phyloP scores from a whole-genome alignment of 2,329 filamentous ascomycete species.

The Ceratocystiopsis sp. region DNA sequence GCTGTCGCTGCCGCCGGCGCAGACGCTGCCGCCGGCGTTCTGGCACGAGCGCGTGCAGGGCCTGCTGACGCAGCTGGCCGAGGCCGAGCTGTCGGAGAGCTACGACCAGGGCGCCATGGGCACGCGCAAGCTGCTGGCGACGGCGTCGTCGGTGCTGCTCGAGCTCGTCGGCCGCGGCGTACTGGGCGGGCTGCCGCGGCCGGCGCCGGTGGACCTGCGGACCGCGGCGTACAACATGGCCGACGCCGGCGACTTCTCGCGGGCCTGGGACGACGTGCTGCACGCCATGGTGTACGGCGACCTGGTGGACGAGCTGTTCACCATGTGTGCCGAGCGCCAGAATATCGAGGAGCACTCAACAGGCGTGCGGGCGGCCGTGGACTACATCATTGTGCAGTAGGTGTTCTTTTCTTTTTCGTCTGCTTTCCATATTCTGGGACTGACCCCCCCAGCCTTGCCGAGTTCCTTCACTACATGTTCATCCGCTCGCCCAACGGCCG shows the following conservation, averaged over 20 bases:
- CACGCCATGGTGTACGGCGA: constrained; percentile 51
- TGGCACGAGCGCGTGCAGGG: constrained; percentile 46
- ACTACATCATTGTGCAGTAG: constrained; percentile 53
- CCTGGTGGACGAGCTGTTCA: constrained; percentile 47
- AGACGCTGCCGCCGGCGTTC: constrained; percentile 44
- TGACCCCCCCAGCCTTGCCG: constrained; percentile 40
- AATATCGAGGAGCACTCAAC: constrained; percentile 47
- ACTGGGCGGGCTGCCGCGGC: constrained; percentile 36
- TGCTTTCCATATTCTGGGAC: not conserved
- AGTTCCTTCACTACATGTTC: constrained; percentile 57
- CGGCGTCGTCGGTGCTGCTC: constrained; percentile 50
- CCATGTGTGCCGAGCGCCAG: constrained; percentile 39
- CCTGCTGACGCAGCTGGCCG: constrained; percentile 42
- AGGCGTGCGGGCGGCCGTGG: constrained; percentile 44
- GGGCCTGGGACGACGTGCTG: constrained; percentile 50
- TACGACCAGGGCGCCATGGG: constrained; percentile 67
- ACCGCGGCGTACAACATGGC: constrained; percentile 33
- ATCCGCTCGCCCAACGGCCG: constrained; percentile 59
- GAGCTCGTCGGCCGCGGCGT: constrained; percentile 52
- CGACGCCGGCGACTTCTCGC: constrained; percentile 41
- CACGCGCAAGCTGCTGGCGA: constrained; percentile 57
- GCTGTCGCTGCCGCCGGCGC: constrained; percentile 48
- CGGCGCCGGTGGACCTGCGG: constrained; percentile 10
- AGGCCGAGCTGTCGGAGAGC: constrained; percentile 59
- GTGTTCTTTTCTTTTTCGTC: not conserved